Evolutionary conservation across 306 rosid genomes (phyloP).

Genomic region (Vachellia collinsii): DNA sequence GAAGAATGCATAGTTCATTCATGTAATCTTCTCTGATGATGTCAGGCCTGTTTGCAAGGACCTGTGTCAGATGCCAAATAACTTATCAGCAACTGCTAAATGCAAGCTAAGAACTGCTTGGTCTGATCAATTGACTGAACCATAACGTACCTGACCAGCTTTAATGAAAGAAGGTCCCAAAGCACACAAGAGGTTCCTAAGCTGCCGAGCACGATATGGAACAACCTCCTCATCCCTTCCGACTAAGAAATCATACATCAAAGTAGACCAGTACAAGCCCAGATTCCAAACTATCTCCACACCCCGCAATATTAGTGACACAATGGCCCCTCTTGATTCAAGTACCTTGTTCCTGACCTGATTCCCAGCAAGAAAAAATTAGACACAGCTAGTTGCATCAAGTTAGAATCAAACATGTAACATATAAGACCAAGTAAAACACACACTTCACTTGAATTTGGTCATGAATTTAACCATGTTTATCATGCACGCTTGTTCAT

Average conservation of each 20-base stretch:
- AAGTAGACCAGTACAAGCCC: slow-evolving; percentile 88
- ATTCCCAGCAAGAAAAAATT: slow-evolving; percentile 15
- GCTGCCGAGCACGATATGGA: slow-evolving; percentile 96
- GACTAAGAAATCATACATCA: slow-evolving; percentile 80
- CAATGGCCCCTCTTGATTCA: slow-evolving; percentile 83
- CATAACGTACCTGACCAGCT: slow-evolving; percentile 87
- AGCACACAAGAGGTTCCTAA: slow-evolving; percentile 88
- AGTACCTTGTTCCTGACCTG: slow-evolving; percentile 87
- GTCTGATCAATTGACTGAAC: slow-evolving; percentile 23
- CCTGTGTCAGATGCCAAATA: slow-evolving; percentile 60
- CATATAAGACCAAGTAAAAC: slow-evolving; percentile 4
- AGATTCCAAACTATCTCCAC: slow-evolving; percentile 93
- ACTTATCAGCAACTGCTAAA: slow-evolving; percentile 38
- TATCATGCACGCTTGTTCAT: neutral
- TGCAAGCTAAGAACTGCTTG: slow-evolving; percentile 3
- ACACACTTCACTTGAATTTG: neutral
- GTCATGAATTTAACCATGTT: neutral
- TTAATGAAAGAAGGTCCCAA: slow-evolving; percentile 96
- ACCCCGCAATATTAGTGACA: slow-evolving; percentile 78
- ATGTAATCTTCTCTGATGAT: slow-evolving; percentile 98
- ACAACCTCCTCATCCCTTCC: slow-evolving; percentile 99
- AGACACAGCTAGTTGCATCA: slow-evolving; percentile 31
- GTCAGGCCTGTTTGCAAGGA: slow-evolving; percentile 98
- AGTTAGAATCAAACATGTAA: slow-evolving; percentile 27
- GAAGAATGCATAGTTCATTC: slow-evolving; percentile 99